Percentiles rank a stretch among this genome's conserved stretches.
These are phyloP conservation scores for Oligophagozyma castellii DNA, from an alignment of 1,139 yeast genomes.

Conservation along the genomic window DNA sequence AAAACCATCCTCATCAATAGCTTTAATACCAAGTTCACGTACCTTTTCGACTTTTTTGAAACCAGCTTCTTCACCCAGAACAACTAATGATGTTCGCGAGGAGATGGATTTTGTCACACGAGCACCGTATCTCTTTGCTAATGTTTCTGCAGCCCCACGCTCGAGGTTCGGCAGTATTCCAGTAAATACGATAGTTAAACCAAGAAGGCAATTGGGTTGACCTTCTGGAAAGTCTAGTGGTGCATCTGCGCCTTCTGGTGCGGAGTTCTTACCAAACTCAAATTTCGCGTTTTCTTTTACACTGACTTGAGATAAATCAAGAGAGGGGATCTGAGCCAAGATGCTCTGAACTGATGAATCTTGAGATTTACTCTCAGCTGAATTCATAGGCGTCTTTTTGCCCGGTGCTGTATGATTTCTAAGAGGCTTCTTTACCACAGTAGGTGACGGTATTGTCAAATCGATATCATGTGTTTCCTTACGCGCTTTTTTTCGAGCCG, in stretches of 20 bases:
- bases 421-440: background rate
- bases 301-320: conserved; percentile 20
- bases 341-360: conserved; percentile 20
- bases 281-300: conserved; percentile 21
- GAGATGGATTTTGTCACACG: conserved; percentile 80
- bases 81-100: conserved; percentile 76
- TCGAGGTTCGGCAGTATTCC: conserved; percentile 75
- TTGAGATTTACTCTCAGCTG: no score
- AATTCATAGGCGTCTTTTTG: background rate
- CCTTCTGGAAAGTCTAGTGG: conserved; percentile 43
- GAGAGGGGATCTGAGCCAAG: conserved; percentile 20
- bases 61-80: conserved; percentile 92
- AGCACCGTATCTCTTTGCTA: conserved; percentile 88
- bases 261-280: conserved; percentile 8
- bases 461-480: background rate
- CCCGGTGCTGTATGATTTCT: no score
- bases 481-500: conserved; percentile 1
- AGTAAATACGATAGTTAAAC: conserved; percentile 85
- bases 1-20: conserved; percentile 81
- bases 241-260: conserved; percentile 7
- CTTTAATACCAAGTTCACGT: conserved; percentile 55
- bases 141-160: conserved; percentile 57
- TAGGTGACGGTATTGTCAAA: background rate
- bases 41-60: conserved; percentile 86
- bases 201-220: conserved; percentile 67